phyloP scores from a whole-genome alignment of 257 asterid species.

The Salvia miltiorrhiza region DNA sequence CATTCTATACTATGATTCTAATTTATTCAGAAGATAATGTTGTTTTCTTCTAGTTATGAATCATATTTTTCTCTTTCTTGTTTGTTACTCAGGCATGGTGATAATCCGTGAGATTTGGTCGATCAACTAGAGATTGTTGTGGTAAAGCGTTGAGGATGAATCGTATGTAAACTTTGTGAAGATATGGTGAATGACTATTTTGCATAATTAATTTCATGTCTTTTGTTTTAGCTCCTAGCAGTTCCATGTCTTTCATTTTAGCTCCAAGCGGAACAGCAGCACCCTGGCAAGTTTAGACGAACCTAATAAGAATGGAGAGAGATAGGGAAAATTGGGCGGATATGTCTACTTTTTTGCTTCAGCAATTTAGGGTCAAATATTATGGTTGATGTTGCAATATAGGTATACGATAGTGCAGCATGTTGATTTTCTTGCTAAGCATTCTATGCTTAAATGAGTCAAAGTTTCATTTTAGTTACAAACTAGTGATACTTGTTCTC shows the following conservation, averaged over 20 bases:
- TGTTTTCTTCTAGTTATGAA: background rate
- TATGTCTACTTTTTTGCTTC: background rate
- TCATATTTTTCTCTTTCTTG: background rate
- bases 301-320: background rate
- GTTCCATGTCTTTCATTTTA: background rate
- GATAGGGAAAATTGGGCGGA: background rate
- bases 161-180: background rate
- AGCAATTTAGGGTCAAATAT: background rate
- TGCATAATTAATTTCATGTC: background rate
- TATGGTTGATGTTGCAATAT: background rate
- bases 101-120: constrained; percentile 13
- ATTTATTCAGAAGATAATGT: background rate
- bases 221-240: background rate
- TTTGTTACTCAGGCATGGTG: constrained; percentile 23
- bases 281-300: background rate
- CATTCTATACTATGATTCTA: background rate
- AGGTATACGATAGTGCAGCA: background rate
- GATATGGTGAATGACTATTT: background rate
- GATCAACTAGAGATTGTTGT: constrained; percentile 6
- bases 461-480: background rate
- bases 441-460: background rate
- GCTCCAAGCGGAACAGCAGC: background rate
- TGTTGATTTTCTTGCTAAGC: background rate
- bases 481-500: background rate
- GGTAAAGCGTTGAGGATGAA: background rate